Base-by-base conservation (phyloP, 306 rosid genomes). In the Cicer yamashitae region DNA sequence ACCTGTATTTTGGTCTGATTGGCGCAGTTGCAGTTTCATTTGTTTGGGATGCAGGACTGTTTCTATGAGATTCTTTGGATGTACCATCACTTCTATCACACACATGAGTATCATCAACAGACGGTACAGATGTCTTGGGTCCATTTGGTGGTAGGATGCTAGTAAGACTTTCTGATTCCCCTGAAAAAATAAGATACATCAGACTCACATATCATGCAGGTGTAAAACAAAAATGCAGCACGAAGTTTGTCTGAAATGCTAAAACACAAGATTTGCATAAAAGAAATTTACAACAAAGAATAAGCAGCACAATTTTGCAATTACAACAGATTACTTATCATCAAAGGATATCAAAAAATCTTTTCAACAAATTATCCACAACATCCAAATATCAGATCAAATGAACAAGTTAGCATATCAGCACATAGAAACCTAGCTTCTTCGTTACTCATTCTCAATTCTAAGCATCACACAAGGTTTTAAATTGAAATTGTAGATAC, bases 1-100 rank as follows among this genome's bases (percentile, higher is more conserved):
- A 88, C 92, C 89, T 88, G 85, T 83, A 88, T 82, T 82, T 88
- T 83, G 92, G 82, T 59, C 50, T 82, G 71, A 2, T 45, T 48
- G 76, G 41, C 10, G 70, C 62, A 58, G 52, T 64, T 30, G 70
- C 62, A 64, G 52, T 64, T 30, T 71, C 62, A 63, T 39, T 71
- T 43, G 39, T 61, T 62, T 77, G 77, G 34, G 80, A 18, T 11
- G 47, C 47, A 22, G n/a, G 15, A 60, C 57, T 45, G 60, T 68
- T 62, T 77, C 10, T 69, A 71, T 62, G 73, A 71, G 74, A 61
- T 74, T 81, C 85, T 76, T 67, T 82, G 43, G 67, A 54, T 34
- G 61, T 39, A 66, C 10, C 83, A 56, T 54, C 70, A 37, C 37
- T 71, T 57, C 1, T 51, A 85, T 51, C 50, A 71, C 10, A 5